Base-by-base conservation (phyloP, 805 yeast genomes). In the Pichia californica region DNA sequence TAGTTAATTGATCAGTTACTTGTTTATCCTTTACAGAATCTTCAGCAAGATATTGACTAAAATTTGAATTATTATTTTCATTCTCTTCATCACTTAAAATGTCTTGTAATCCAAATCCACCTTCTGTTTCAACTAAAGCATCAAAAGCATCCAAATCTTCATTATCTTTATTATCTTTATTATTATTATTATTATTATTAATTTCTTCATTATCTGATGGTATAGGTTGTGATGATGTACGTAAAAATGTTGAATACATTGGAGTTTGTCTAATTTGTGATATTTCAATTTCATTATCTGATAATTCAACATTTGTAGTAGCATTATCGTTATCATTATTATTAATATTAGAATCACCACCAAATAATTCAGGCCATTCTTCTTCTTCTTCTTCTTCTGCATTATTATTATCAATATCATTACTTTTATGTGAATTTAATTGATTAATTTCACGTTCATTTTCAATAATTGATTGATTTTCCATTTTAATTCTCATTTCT, bases 401-500 rank as follows among this genome's bases (percentile, higher is more conserved):
- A 23, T 7, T 23, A 23, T 21, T 21, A 21, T 21, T 21, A 21
- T 21, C 13, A 20, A 16, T 35, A 11, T 23, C 8, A n/a, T 30
- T 28, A 30, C 16, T 19, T n/a, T 5, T 6, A 23, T n/a, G n/a
- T n/a, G n/a, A n/a, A n/a, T n/a, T n/a, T n/a, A n/a, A n/a, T n/a
- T n/a, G n/a, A n/a, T n/a, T n/a, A n/a, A n/a, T n/a, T n/a, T n/a
- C n/a, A n/a, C n/a, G n/a, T n/a, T n/a, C n/a, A n/a, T 3, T 23
- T 7, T 42, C 44, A 19, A 31, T 20, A 3, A 37, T 32, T 14
- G 29, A 39, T 16, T 26, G 30, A 3, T 11, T 31, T 34, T 28
- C 46, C 40, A 44, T 44, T 40, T 40, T 44, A 10, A 13, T 5
- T 39, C 47, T 40, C 36, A 61, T 58, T 36, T 76, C 81, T 18